phyloP scores from a whole-genome alignment of 768 basidiomycete species.

The Termitomyces eurrhizus region DNA sequence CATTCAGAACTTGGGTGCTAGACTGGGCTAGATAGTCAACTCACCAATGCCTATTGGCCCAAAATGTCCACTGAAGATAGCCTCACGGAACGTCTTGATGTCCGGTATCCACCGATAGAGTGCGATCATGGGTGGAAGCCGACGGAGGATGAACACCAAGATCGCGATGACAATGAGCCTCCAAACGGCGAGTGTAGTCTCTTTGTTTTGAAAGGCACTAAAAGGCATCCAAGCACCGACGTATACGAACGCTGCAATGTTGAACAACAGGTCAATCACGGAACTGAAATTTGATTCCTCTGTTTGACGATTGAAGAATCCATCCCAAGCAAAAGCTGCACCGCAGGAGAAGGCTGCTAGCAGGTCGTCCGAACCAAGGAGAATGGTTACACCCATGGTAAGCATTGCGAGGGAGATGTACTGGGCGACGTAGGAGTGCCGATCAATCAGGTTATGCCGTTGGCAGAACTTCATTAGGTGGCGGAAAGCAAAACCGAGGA shows the following conservation, averaged over 20 bases:
- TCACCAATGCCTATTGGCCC: constrained; percentile 80
- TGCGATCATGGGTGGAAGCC: constrained; percentile 80
- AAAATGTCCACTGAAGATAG: constrained; percentile 93
- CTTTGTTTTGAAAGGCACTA: constrained; percentile 61
- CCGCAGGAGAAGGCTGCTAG: constrained; percentile 94
- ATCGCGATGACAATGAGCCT: constrained; percentile 81
- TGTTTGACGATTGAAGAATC: constrained; percentile 89
- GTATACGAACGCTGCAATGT: constrained; percentile 92
- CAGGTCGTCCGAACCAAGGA: constrained; percentile 91
- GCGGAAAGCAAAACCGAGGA: constrained; percentile 76
- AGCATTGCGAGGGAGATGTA: constrained; percentile 81
- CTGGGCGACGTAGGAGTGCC: constrained; percentile 93
- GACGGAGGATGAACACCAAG: constrained; percentile 74
- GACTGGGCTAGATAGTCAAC: constrained; percentile 14
- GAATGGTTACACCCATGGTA: constrained; percentile 77
- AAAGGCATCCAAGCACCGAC: constrained; percentile 99
- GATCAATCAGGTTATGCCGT: constrained; percentile 80
- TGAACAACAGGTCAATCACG: constrained; percentile 95
- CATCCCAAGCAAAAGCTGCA: constrained; percentile 95
- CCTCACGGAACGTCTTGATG: constrained; percentile 91
- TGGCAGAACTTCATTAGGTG: constrained; percentile 94
- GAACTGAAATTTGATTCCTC: constrained; percentile 95
- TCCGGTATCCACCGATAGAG: constrained; percentile 95
- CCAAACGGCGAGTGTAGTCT: constrained; percentile 75
- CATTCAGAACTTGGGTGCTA: background rate